Conservation (phyloP, 2,329 filamentous ascomycete species). For the Aspergillaceae sp. region DNA sequence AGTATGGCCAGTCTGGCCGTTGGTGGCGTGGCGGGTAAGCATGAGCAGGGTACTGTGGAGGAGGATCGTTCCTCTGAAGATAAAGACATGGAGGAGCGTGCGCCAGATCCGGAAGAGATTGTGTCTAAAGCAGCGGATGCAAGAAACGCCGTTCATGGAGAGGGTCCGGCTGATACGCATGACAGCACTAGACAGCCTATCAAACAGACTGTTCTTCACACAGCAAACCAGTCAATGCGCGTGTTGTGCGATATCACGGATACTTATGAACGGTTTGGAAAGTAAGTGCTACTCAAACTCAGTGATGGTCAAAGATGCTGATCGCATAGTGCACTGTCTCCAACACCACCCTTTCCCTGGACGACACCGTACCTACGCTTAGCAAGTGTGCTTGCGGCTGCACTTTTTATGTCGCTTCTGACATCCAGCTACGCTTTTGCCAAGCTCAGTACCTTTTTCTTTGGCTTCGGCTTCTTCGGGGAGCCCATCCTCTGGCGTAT, state of each 20-base stretch:
- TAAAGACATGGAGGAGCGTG: background rate
- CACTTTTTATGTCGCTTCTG: constrained; percentile 47
- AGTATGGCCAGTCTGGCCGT: constrained; percentile 64
- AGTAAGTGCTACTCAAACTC: constrained; percentile 32
- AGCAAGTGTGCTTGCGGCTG: constrained; percentile 44
- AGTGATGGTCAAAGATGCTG: background rate
- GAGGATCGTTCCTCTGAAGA: constrained; percentile 15
- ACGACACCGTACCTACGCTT: constrained; percentile 48
- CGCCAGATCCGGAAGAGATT: background rate
- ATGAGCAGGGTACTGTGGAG: constrained; percentile 58
- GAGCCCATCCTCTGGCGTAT: constrained; percentile 61
- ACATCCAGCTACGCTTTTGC: constrained; percentile 51
- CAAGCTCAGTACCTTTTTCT: constrained; percentile 57
- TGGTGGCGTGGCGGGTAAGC: constrained; percentile 67
- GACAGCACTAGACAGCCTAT: constrained; percentile 20
- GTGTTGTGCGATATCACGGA: constrained; percentile 27
- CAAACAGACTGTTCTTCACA: constrained; percentile 37
- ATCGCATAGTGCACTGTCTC: constrained; percentile 47
- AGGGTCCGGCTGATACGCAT: background rate
- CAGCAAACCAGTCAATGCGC: constrained; percentile 1
- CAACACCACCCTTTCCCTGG: constrained; percentile 53
- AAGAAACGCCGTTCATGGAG: background rate
- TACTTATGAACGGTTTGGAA: constrained; percentile 55
- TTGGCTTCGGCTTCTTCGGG: constrained; percentile 72
- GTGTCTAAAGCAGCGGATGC: background rate